Evolutionary conservation across 345 rosid species (phyloP).

Genomic region (Pistacia atlantica): DNA sequence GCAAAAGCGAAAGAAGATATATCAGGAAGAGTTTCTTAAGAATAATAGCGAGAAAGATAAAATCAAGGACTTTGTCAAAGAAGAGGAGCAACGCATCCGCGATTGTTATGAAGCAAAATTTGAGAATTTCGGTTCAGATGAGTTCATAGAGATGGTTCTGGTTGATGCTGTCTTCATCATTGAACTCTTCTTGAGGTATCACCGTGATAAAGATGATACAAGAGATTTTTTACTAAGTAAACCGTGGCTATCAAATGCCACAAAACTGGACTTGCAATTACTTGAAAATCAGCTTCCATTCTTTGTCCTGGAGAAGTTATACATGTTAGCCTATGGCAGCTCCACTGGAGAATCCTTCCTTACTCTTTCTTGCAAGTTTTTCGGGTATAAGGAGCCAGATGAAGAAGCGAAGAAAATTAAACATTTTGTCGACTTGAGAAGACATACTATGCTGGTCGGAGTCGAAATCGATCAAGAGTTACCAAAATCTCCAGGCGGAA

Average conservation of each 20-base stretch:
- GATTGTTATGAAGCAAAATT: not conserved
- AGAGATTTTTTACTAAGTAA: not conserved
- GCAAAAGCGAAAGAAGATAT: not conserved
- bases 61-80: not conserved
- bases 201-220: not conserved
- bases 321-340: not conserved
- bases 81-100: not conserved
- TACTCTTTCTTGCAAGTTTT: not conserved
- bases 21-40: not conserved
- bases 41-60: not conserved
- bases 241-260: not conserved
- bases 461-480: no score
- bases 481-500: not conserved
- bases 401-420: no score
- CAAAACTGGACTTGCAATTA: not conserved
- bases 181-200: slow-evolving; percentile 15
- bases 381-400: not conserved
- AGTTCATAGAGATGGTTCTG: not conserved
- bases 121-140: accelerated
- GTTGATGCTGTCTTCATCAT: slow-evolving; percentile 21
- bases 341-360: not conserved
- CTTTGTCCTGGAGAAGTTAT: slow-evolving; percentile 5
- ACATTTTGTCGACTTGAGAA: not conserved
- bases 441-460: not conserved
- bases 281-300: slow-evolving; percentile 23